Evolutionary conservation across 805 yeast species (phyloP), one percentile per base, ranked within the genome.

Genomic region (Schwanniomyces occidentalis): DNA sequence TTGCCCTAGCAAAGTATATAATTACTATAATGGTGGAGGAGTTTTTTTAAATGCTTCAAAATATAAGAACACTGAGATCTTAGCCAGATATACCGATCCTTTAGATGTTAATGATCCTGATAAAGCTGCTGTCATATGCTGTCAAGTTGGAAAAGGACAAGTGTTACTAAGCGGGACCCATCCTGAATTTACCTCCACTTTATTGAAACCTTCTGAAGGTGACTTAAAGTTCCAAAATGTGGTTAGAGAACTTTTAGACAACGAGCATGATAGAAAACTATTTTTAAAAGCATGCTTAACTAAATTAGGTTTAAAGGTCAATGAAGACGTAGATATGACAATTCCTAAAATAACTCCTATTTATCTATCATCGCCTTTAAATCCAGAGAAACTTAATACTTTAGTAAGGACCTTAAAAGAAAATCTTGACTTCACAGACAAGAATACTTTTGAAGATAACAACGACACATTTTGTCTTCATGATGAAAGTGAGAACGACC

Each of bases 11-110:
- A 28, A 47, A 20, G 55, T 63, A 2, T 44, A 54, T 41, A 54
- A 62, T 31, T 91, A 88, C 56, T 85, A 79, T 56, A 90, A 93
- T 48, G 99, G 99, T 5, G 99, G 99, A 19, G 83, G 86, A 2
- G 72, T 84, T 8, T 91, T 93, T 62, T 80, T 82, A 8, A 83
- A 86, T 54, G 90, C 95, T 1, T 75, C 76, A 2, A 65, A 68
- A 31, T 75, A 65, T 47, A 58, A 65, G 4, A 72, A 76, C 30
- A 88, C 85, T 2, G 83, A 85, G 43, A 75, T 91, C 0, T 58
- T 93, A 29, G 96, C 96, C 0, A 58, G 71, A 4, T 93, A 85
- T 52, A 52, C 52, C 0, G 86, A 76, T 1, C 59, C 63, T 0
- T 49, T 80, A 0, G 84, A 81, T 30, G 81, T 85, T 6, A 67